phyloP scores from a whole-genome alignment of 345 rosid genomes.

The Stellera chamaejasme region DNA sequence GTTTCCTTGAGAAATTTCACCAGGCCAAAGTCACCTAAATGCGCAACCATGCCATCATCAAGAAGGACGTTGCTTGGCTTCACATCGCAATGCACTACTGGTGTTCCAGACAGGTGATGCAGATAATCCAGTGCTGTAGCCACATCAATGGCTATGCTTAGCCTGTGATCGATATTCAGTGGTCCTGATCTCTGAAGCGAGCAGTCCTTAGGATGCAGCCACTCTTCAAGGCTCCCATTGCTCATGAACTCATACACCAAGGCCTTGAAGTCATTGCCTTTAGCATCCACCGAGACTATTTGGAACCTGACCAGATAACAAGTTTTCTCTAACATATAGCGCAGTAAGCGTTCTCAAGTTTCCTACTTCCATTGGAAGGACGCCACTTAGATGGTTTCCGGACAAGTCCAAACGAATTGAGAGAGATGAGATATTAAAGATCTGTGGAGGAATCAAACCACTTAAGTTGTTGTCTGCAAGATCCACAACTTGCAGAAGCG shows the following conservation, averaged over 20 bases:
- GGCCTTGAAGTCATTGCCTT: slow-evolving; percentile 35
- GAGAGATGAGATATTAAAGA: neutral
- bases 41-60: no score
- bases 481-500: neutral
- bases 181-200: no score
- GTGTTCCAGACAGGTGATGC: no score
- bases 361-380: neutral
- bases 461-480: neutral
- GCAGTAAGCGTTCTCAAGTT: neutral
- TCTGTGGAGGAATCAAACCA: slow-evolving; percentile 3
- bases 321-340: neutral
- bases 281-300: slow-evolving; percentile 13
- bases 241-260: slow-evolving; percentile 37
- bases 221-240: slow-evolving; percentile 40
- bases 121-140: no score
- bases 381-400: slow-evolving; percentile 4
- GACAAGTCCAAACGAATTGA: neutral
- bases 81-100: no score
- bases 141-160: no score
- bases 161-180: no score
- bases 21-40: no score
- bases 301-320: slow-evolving; percentile 15
- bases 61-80: no score
- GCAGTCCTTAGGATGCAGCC: slow-evolving; percentile 12
- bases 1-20: no score